phyloP scores from a whole-genome alignment of 768 basidiomycete species.

The Phaffia australis region DNA sequence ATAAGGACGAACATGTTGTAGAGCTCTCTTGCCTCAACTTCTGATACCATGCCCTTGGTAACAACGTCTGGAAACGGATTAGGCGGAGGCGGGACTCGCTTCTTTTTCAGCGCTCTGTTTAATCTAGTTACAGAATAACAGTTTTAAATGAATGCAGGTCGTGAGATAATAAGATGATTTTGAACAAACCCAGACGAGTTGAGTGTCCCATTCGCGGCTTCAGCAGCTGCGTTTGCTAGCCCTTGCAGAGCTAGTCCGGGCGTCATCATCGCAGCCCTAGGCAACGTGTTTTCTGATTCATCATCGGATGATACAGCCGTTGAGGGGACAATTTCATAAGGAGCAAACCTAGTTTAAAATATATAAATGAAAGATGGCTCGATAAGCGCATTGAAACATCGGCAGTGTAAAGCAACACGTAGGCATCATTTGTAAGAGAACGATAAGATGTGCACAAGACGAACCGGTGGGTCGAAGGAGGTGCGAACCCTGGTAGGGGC shows the following conservation, averaged over 20 bases:
- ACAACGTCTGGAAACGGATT: conserved; percentile 39
- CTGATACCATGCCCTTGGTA: conserved; percentile 67
- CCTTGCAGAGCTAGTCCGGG: conserved; percentile 92
- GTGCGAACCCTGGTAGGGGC: conserved; percentile 79
- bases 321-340: conserved; percentile 57
- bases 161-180: neutral
- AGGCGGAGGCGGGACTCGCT: conserved; percentile 35
- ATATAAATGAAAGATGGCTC: conserved; percentile 26
- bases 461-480: conserved; percentile 49
- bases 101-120: conserved; percentile 32
- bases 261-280: conserved; percentile 70
- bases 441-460: conserved; percentile 22
- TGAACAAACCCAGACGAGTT: conserved; percentile 9
- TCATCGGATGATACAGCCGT: conserved; percentile 39
- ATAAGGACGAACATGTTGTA: conserved; percentile 64
- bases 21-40: conserved; percentile 75
- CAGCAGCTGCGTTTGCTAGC: conserved; percentile 86
- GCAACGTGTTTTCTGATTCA: conserved; percentile 79
- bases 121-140: neutral
- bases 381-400: too few relatives aligned
- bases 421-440: too few relatives aligned
- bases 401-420: too few relatives aligned
- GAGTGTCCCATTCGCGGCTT: conserved; percentile 47
- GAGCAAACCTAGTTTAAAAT: conserved; percentile 50
- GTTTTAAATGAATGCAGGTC: too few relatives aligned